Conservation (phyloP, 768 basidiomycete genomes). For the Psilocybe azurescens region DNA sequence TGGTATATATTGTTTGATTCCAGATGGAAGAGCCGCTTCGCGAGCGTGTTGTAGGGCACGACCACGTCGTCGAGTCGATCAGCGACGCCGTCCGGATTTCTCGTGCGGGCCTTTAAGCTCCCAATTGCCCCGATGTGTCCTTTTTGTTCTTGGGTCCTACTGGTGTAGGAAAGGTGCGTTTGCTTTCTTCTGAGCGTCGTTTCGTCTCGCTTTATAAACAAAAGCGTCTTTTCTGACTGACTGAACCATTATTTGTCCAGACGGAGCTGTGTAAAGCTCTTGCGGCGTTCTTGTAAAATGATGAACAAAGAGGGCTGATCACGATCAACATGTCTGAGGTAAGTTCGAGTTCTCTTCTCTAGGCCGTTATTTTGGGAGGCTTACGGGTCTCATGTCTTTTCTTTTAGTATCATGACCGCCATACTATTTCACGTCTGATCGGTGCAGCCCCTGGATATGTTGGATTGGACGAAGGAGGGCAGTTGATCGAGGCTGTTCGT, state of each 20-base stretch:
- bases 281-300: conserved; percentile 88
- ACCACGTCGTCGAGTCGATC: conserved; percentile 82
- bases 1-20: background rate
- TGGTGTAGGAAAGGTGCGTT: conserved; percentile 78
- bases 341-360: conserved; percentile 13
- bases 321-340: conserved; percentile 95
- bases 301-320: conserved; percentile 85
- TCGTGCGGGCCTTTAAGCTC: conserved; percentile 89
- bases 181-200: background rate
- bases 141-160: conserved; percentile 93
- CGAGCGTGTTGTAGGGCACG: conserved; percentile 86
- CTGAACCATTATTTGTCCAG: conserved; percentile 38
- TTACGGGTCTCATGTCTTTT: background rate
- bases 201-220: background rate
- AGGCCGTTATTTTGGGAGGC: background rate
- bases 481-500: conserved; percentile 91
- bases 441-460: conserved; percentile 95
- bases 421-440: conserved; percentile 89
- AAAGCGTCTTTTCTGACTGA: conserved; percentile 4
- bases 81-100: conserved; percentile 95
- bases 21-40: conserved; percentile 88
- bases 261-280: conserved; percentile 91
- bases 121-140: conserved; percentile 88
- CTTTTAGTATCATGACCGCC: conserved; percentile 84
- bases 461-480: conserved; percentile 88